Evolutionary conservation across 768 basidiomycete species (phyloP).

Genomic region (Agaricus blazei): DNA sequence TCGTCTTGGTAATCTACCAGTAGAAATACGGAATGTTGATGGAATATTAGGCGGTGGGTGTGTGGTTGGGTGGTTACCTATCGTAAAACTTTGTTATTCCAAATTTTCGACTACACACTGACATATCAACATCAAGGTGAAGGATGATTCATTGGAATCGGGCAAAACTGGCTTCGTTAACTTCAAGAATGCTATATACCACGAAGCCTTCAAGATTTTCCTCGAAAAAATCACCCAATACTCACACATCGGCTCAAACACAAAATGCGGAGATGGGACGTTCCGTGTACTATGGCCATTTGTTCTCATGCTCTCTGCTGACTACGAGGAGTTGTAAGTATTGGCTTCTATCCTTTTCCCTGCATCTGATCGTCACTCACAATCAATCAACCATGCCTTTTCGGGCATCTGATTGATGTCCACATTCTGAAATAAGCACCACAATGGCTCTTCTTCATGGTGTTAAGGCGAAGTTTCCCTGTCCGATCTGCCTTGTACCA

Average conservation of each 20-base stretch:
- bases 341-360: neutral
- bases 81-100: slow-evolving; percentile 16
- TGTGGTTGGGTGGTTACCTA: slow-evolving; percentile 31
- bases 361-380: no score
- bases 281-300: slow-evolving; percentile 26
- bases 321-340: slow-evolving; percentile 43
- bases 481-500: slow-evolving; percentile 30
- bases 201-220: slow-evolving; percentile 26
- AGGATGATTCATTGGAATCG: slow-evolving; percentile 22
- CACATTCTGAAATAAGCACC: slow-evolving; percentile 13
- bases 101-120: no score
- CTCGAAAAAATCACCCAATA: slow-evolving; percentile 19
- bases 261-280: slow-evolving; percentile 16
- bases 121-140: slow-evolving; percentile 13
- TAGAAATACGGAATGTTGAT: slow-evolving; percentile 24
- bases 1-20: slow-evolving; percentile 23
- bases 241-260: slow-evolving; percentile 8
- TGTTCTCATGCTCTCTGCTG: slow-evolving; percentile 32
- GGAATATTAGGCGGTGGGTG: slow-evolving; percentile 24
- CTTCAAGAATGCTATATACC: slow-evolving; percentile 33
- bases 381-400: no score
- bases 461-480: slow-evolving; percentile 20
- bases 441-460: slow-evolving; percentile 33
- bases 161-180: slow-evolving; percentile 24
- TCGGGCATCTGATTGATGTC: no score